Evolutionary conservation across 2,329 filamentous ascomycete species (phyloP), one percentile per base, ranked within the genome.

Genomic region (Xylariales sp.): DNA sequence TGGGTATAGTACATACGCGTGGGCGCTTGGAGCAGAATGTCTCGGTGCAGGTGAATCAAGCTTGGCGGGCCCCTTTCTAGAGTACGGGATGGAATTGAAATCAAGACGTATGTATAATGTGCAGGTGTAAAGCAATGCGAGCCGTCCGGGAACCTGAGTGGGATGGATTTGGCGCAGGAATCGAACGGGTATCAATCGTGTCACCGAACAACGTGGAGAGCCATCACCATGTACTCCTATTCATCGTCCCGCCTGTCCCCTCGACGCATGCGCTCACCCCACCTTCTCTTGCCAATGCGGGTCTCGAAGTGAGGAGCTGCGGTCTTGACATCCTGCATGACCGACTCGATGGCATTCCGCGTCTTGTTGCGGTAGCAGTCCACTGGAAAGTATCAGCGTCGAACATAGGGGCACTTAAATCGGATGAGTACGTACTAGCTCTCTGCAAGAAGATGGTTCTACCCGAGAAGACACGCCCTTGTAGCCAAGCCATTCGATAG

Each of bases 401-500:
- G 11, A 5, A 27, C 8, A 24, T 21, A 16, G 19, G 24, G 16
- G 33, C 24, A 8, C 19, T 11, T 33, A 34, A 28, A 15, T 14
- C n/a, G 35, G 15, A 40, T 4, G 19, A 18, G 24, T 45, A 85
- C 89, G 81, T 71, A 95, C 90, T 70, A 54, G 90, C 90, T 72
- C 88, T 82, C 63, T 96, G 91, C 55, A 96, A 70, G 63, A 96
- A 96, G 35, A 95, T 73, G 29, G 84, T 88, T 52, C 88, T 78
- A 10, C 85, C 86, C 1, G 89, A 84, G 69, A 97, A 96, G 9
- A 91, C 87, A 56, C 91, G 77, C 61, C 89, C 93, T 68, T 97
- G 91, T 41, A 90, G 83, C 91, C 93, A 98, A 36, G 88, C 90
- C 86, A 98, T 94, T 34, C 91, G 81, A 62, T 94, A 95, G 3